These are phyloP conservation scores for Hypoxylon cercidicola DNA, from an alignment of 495 filamentous ascomycete genomes.

Conservation along the genomic window DNA sequence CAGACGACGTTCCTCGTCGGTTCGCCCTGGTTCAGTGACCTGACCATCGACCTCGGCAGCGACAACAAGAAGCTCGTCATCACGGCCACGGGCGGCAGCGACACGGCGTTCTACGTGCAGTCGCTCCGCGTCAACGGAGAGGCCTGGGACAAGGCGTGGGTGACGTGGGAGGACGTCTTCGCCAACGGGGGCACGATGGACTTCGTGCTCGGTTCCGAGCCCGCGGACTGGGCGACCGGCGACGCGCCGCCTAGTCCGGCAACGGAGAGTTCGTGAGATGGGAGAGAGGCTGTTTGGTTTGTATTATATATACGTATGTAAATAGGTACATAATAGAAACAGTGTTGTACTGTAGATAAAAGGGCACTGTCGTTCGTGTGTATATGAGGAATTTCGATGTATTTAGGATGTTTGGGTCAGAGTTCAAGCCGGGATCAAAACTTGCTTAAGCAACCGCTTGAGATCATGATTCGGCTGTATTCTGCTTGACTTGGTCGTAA, in stretches of 20 bases:
- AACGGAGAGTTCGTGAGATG: slow-evolving; percentile 33
- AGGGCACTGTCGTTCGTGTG: too few relatives aligned
- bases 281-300: not conserved
- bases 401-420: too few relatives aligned
- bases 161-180: slow-evolving; percentile 72
- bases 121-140: slow-evolving; percentile 60
- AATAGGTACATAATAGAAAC: too few relatives aligned
- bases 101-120: slow-evolving; percentile 66
- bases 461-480: too few relatives aligned
- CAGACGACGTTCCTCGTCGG: slow-evolving; percentile 73
- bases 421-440: too few relatives aligned
- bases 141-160: slow-evolving; percentile 67
- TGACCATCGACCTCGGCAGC: slow-evolving; percentile 65
- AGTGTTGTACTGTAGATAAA: too few relatives aligned
- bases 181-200: slow-evolving; percentile 69
- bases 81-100: slow-evolving; percentile 59
- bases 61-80: slow-evolving; percentile 67
- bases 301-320: too few relatives aligned
- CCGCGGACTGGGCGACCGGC: slow-evolving; percentile 66
- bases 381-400: too few relatives aligned
- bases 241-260: slow-evolving; percentile 64
- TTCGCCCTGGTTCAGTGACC: slow-evolving; percentile 69
- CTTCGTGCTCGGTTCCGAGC: slow-evolving; percentile 67
- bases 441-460: too few relatives aligned
- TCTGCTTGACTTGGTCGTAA: too few relatives aligned